A percentile compares a stretch with the other conserved stretches of the same genome.
These are phyloP conservation scores for Acer negundo DNA, from an alignment of 345 rosid genomes.

Conservation along the genomic window DNA sequence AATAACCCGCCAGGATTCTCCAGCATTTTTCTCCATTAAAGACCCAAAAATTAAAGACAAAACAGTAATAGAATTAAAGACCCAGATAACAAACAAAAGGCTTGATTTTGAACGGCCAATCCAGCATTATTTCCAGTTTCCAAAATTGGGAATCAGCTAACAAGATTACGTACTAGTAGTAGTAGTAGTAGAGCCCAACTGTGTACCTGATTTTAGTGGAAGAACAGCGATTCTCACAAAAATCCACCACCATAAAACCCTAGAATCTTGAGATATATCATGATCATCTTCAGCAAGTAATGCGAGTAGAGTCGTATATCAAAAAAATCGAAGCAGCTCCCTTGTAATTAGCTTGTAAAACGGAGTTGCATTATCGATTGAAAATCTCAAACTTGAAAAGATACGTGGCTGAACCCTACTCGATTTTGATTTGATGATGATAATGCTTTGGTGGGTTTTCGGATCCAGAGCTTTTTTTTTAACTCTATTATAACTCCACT, in stretches of 20 bases:
- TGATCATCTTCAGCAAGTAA: constrained; percentile 7
- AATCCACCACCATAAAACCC: constrained; percentile 20
- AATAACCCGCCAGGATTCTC: constrained; percentile 9
- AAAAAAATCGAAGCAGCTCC: background rate
- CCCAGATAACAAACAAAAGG: background rate
- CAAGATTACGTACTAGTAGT: background rate
- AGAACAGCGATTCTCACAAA: constrained; percentile 9
- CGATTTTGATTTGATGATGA: constrained; percentile 2
- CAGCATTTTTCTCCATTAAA: constrained; percentile 19
- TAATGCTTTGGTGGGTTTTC: background rate
- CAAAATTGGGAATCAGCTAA: background rate
- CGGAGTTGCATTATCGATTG: constrained; percentile 10
- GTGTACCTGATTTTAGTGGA: constrained; percentile 26
- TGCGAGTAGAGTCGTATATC: background rate
- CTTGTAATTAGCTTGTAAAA: background rate
- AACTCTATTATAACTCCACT: too few relatives aligned
- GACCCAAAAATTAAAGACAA: constrained; percentile 11
- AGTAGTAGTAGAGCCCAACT: background rate
- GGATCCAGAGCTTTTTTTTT: constrained; percentile 11
- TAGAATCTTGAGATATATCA: constrained; percentile 46
- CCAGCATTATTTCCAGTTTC: constrained; percentile 18
- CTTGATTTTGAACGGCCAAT: constrained; percentile 3
- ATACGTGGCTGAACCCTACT: background rate
- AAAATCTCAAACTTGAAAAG: background rate
- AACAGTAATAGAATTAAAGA: background rate